Evolutionary conservation across 805 yeast genomes (phyloP), one percentile per base, ranked within the genome.

Genomic region (Spathaspora arborariae): DNA sequence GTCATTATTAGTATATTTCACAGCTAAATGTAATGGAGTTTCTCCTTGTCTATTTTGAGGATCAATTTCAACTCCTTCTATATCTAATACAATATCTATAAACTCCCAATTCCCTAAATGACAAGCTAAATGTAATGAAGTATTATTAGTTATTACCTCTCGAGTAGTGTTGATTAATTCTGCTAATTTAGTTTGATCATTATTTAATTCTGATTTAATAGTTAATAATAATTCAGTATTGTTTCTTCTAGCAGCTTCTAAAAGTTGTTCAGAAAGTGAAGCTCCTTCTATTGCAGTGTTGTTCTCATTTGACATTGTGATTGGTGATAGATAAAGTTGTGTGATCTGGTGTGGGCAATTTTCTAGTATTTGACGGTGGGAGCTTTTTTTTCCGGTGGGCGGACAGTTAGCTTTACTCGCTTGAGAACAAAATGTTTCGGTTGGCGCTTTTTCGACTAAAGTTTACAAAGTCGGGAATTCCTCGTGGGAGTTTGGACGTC

Each of bases 1-100:
- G 20, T 81, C 82, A 16, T 46, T 36, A 40, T 73, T 71, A 11
- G 91, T 75, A 63, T 86, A 92, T 50, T 78, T 78, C 10, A 84
- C 96, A 4, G 96, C 95, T 51, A 79, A 68, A 65, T 92, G 98
- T 52, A 94, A 75, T 11, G 99, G 97, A 1, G 97, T 88, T 53
- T 88, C 91, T 34, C 90, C 91, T 44, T 84, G 85, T 33, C 81
- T 75, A 63, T 86, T 86, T 36, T 66, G 61, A 1, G 96, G 94
- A 63, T 94, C 96, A 24, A 91, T 82, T 54, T 91, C 96, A 16
- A 91, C 90, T 2, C 94, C 96, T 50, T 88, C 96, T 45, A 85
- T 83, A 63, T 92, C 97, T 49, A 92, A 72, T 16, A 92, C 69
- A 43, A 76, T 67, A 61, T 92, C 97, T 59, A 94, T 72, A 30